These are phyloP conservation scores for Persicaria tinctoria DNA, from an alignment of 148 eudicot species.

Conservation along the genomic window DNA sequence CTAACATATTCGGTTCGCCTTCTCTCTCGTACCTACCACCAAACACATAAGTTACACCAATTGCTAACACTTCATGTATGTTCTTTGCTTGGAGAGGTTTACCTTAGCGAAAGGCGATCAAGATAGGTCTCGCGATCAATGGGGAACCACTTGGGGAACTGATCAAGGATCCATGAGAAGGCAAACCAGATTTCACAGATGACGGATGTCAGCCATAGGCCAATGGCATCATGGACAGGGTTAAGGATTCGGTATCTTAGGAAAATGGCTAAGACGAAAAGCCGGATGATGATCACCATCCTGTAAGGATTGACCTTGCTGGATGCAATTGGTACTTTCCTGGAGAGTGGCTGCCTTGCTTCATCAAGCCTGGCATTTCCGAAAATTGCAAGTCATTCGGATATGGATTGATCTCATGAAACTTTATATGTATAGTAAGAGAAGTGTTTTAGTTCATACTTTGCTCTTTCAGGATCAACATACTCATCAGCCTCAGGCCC, in stretches of 20 bases:
- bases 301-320: slow-evolving; percentile 94
- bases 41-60: background rate
- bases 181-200: slow-evolving; percentile 98
- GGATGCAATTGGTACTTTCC: slow-evolving; percentile 95
- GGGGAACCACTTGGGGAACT: slow-evolving; percentile 97
- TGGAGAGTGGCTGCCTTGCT: slow-evolving; percentile 92
- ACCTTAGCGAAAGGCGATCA: slow-evolving; percentile 98
- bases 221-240: slow-evolving; percentile 89
- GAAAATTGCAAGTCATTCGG: background rate
- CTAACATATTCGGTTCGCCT: slow-evolving; percentile 88
- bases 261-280: slow-evolving; percentile 64
- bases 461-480: background rate
- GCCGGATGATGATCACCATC: slow-evolving; percentile 80
- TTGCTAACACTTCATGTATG: background rate
- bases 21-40: slow-evolving; percentile 79
- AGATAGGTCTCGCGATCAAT: slow-evolving; percentile 94
- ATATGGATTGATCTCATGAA: background rate
- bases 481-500: slow-evolving; percentile 19
- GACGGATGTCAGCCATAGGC: slow-evolving; percentile 89
- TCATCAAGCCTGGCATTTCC: slow-evolving; percentile 54
- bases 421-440: background rate
- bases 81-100: background rate
- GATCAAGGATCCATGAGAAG: slow-evolving; percentile 94
- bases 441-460: background rate
- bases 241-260: slow-evolving; percentile 82